Evolutionary conservation across 768 basidiomycete species (phyloP), one percentile per base, ranked within the genome.

Genomic region (Gautieria morchelliformis): DNA sequence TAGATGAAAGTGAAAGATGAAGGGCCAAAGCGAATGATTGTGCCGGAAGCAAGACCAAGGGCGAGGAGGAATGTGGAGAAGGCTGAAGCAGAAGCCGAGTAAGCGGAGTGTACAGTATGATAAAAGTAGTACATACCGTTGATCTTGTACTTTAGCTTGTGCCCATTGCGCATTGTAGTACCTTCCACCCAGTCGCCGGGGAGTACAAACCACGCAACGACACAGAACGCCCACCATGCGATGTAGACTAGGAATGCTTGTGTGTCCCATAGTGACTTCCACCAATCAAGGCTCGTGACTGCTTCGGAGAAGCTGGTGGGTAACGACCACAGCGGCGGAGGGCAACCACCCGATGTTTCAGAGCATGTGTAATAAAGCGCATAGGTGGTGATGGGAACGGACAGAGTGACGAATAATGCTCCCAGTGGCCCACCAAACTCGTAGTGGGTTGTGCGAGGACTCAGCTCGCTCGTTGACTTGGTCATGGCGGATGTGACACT

Each of bases 201-300:
- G 12, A 98, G 72, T 50, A 92, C 64, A 5, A 73, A 75, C 93
- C 94, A 97, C 3, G 89, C 78, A 2, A 81, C 70, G 49, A 97
- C 79, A 62, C 82, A 86, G 69, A 87, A 98, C n/a, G 80, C 72
- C 70, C 96, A 97, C 94, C 95, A 99, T 0, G 70, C 90, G 42
- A 87, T 67, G 72, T 97, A 98, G 15, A 87, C 77, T 20, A 82
- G 63, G 2, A 80, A 65, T 0, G 93, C 93, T 58, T 94, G 74
- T 0, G 81, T 79, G 64, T 97, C 93, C 86, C 89, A 96, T 1
- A 96, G 77, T 19, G 74, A 69, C 46, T 73, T 76, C 85, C 89
- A 94, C 80, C 81, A 93, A 17, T 71, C 66, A 5, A 66, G 60
- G 62, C 72, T 70, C 6, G 77, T 72, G 8, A 89, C 60, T 0